Conservation (phyloP, 805 yeast species). For the Sugiyamaella valdiviana region DNA sequence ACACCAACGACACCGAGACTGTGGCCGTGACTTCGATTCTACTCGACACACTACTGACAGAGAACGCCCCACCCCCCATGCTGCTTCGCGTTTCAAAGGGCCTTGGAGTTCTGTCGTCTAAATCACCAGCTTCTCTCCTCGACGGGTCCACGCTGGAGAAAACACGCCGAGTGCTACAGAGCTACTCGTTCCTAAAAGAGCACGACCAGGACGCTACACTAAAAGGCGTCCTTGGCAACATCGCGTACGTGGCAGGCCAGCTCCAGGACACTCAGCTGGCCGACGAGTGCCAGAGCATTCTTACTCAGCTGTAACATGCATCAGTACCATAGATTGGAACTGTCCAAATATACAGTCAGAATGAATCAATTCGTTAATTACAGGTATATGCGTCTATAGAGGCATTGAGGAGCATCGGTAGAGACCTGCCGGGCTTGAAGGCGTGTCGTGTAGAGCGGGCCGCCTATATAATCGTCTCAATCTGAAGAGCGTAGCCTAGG, state of each 20-base stretch:
- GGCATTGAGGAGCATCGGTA: too few species aligned
- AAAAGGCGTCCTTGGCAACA: neutral
- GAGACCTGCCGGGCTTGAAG: too few species aligned
- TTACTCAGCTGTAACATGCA: neutral
- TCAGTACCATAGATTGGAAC: too few species aligned
- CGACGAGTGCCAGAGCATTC: neutral
- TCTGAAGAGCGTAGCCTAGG: slow-evolving; percentile 80
- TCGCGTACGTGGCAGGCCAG: neutral
- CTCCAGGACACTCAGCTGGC: neutral
- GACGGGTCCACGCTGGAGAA: neutral
- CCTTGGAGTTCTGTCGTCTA: neutral
- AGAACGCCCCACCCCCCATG: neutral
- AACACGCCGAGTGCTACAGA: neutral
- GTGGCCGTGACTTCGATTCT: neutral
- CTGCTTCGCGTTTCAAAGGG: neutral
- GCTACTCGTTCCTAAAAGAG: neutral
- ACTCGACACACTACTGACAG: neutral
- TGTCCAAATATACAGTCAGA: too few species aligned
- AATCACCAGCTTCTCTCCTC: neutral
- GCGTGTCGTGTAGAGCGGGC: too few species aligned
- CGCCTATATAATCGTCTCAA: slow-evolving; percentile 76
- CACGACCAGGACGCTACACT: neutral
- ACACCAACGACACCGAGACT: too few species aligned
- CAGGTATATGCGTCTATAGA: too few species aligned
- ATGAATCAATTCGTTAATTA: too few species aligned